These are phyloP conservation scores for Yamadazyma dushanensis DNA, from an alignment of 1,139 yeast species.

Conservation along the genomic window DNA sequence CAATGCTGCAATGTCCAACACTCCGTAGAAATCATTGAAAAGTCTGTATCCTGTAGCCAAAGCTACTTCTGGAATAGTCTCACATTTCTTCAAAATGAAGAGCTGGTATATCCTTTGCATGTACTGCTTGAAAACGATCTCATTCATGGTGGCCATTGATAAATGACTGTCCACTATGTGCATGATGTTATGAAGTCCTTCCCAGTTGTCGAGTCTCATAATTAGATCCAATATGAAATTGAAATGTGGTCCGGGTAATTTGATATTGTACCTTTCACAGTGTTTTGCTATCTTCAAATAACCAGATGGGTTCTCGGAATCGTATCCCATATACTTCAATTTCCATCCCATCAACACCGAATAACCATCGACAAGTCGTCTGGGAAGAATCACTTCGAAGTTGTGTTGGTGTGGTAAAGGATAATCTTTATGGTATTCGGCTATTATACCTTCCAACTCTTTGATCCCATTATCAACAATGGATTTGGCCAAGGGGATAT, in stretches of 20 bases:
- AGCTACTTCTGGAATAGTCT: conserved; percentile 5
- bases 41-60: conserved; percentile 21
- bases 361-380: conserved; percentile 19
- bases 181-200: conserved; percentile 20
- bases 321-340: conserved; percentile 14
- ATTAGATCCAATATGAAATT: conserved; percentile 18
- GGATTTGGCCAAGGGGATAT: conserved; percentile 21
- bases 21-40: conserved; percentile 30
- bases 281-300: conserved; percentile 14
- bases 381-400: conserved; percentile 20
- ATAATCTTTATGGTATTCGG: conserved; percentile 16
- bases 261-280: conserved; percentile 12
- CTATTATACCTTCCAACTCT: conserved; percentile 22
- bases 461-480: conserved; percentile 26
- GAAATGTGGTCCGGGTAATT: conserved; percentile 22
- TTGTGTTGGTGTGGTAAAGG: conserved; percentile 15
- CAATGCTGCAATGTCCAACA: not conserved
- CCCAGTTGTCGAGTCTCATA: conserved; percentile 12
- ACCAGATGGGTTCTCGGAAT: conserved; percentile 9
- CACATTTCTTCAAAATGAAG: conserved; percentile 10
- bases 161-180: conserved; percentile 26
- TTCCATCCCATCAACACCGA: conserved; percentile 20
- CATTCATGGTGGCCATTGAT: conserved; percentile 33
- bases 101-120: conserved; percentile 29
- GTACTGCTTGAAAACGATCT: conserved; percentile 21